These are phyloP conservation scores for Naganishia randhawae DNA, from an alignment of 768 basidiomycete genomes.

Conservation along the genomic window DNA sequence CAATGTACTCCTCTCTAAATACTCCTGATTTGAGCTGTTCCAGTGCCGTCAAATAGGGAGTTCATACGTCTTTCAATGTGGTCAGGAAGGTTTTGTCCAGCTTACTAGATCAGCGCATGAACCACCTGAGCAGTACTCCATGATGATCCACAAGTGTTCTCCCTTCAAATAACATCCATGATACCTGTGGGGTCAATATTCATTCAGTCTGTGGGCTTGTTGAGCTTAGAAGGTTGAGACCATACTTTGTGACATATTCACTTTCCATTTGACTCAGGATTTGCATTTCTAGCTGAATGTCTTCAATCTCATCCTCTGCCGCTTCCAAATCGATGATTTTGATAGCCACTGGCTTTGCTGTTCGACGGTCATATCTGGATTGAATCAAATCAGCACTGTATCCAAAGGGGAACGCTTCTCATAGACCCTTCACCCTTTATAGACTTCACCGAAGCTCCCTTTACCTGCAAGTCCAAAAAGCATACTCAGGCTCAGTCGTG, in stretches of 20 bases:
- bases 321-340: conserved; percentile 99
- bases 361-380: conserved; percentile 85
- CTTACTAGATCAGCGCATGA: conserved; percentile 92
- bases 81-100: conserved; percentile 31
- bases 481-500: conserved; percentile 55
- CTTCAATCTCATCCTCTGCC: conserved; percentile 99
- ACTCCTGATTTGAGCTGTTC: conserved; percentile 94
- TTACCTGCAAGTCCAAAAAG: conserved; percentile 53
- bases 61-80: background rate
- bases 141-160: conserved; percentile 96
- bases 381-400: background rate
- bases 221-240: conserved; percentile 29
- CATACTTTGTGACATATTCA: conserved; percentile 89
- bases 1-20: conserved; percentile 97
- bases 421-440: conserved; percentile 70
- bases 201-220: background rate
- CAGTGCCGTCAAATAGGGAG: conserved; percentile 8
- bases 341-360: conserved; percentile 95
- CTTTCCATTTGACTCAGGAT: conserved; percentile 96
- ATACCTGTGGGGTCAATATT: conserved; percentile 58
- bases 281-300: conserved; percentile 96
- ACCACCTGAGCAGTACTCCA: conserved; percentile 95
- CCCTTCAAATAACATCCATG: conserved; percentile 95
- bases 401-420: too few species aligned
- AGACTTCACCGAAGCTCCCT: conserved; percentile 99